Conservation (phyloP, 176 grass and related monocot species). For the Stipa capillata region DNA sequence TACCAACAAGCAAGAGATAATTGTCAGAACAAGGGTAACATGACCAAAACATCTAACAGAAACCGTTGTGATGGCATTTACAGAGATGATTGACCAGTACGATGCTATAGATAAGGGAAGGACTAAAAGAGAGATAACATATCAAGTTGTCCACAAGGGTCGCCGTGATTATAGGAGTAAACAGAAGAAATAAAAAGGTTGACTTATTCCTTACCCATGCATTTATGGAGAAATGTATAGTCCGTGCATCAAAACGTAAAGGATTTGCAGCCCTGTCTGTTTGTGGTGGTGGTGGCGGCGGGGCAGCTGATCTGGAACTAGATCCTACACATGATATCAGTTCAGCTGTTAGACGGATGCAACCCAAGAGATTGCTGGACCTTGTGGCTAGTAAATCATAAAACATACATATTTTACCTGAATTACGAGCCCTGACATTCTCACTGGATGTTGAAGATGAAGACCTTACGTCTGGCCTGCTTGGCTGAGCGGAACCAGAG, state of each 20-base stretch:
- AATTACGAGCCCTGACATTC: slow-evolving; percentile 32
- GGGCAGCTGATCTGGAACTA: slow-evolving; percentile 30
- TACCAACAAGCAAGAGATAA: background rate
- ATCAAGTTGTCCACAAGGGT: background rate
- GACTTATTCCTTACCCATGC: slow-evolving; percentile 62
- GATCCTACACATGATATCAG: slow-evolving; percentile 36
- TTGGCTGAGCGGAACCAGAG: slow-evolving; percentile 25
- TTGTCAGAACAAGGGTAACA: background rate
- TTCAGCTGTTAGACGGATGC: background rate
- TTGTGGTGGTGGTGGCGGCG: slow-evolving; percentile 3
- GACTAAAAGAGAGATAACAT: background rate
- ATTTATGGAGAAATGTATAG: slow-evolving; percentile 83
- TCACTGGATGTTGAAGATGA: slow-evolving; percentile 44
- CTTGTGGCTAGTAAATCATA: background rate
- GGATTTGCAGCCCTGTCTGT: slow-evolving; percentile 29
- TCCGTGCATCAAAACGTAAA: slow-evolving; percentile 50
- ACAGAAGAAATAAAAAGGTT: background rate
- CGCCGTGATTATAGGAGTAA: background rate
- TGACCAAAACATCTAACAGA: background rate
- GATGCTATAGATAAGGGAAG: background rate
- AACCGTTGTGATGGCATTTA: background rate
- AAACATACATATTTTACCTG: slow-evolving; percentile 43
- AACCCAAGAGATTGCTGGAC: background rate
- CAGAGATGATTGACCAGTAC: background rate
- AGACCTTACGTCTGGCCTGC: slow-evolving; percentile 51